Evolutionary conservation across 495 filamentous ascomycete species (phyloP).

Genomic region (Neurospora sp.): DNA sequence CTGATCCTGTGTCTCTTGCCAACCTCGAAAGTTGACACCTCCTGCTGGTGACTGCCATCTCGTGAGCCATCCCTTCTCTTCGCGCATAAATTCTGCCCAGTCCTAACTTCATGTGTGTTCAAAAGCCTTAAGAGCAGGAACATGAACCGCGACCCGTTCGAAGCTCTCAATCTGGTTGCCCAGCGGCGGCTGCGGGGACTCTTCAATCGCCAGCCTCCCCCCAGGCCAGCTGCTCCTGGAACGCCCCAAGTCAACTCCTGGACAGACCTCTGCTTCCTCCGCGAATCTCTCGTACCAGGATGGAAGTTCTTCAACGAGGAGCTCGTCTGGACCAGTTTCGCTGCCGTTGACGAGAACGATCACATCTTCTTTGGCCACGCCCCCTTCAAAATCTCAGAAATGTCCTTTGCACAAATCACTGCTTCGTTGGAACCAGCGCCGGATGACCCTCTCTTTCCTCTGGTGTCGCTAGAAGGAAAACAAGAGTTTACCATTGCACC

Average conservation of each 20-base stretch:
- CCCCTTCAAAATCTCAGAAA: not conserved
- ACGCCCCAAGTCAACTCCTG: not conserved
- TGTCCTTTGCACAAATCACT: not conserved
- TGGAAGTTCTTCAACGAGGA: no score
- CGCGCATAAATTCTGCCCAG: not conserved
- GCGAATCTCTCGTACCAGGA: not conserved
- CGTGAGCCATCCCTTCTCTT: not conserved
- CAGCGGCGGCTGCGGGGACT: no score
- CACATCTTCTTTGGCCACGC: not conserved
- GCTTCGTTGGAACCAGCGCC: not conserved
- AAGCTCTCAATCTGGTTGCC: no score
- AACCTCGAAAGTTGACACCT: not conserved
- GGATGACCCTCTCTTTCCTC: not conserved
- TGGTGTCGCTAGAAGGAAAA: no score
- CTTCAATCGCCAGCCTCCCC: no score
- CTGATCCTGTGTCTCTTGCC: not conserved
- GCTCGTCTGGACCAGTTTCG: not conserved
- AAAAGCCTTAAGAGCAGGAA: not conserved
- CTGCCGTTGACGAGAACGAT: not conserved
- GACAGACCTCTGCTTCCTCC: not conserved
- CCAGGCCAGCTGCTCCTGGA: not conserved
- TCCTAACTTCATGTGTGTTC: not conserved
- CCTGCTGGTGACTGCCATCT: not conserved
- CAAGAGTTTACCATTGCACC: not conserved
- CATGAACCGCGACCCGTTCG: not conserved